Evolutionary conservation across 495 filamentous ascomycete species (phyloP), one percentile per base, ranked within the genome.

Genomic region (Aspergillus sclerotiicarbonarius): DNA sequence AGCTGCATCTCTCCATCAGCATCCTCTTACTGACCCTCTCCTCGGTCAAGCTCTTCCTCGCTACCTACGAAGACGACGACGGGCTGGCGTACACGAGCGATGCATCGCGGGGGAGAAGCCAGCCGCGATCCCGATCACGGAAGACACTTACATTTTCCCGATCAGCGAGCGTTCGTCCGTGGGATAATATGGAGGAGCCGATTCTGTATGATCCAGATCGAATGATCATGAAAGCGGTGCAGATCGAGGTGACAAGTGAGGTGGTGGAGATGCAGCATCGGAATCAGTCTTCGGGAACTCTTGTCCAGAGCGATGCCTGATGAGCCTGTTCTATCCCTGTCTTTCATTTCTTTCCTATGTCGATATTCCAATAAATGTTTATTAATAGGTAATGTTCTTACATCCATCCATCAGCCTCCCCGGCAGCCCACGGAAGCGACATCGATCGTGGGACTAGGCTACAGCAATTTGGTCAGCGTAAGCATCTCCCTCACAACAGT

Each of bases 41-140:
- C 6, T 68, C 69, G 2, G 46, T 80, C 7, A 76, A 73, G 45
- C 68, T 72, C 1, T 77, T 79, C 54, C 66, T 79, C 35, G 68
- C 71, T 2, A 73, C 75, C n/a, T 71, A 67, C 41, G 67, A 67
- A 32, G 62, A 69, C 16, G 61, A 70, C 5, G 49, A 66, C 12
- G 75, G 74, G 4, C 43, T 71, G 1, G 63, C 69, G 8, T 71
- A 71, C 21, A 71, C 61, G 0, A 61, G 64, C 16, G 49, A 60
- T 6, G 44, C 54, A 8, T 53, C 58, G 31, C 31, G 51, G 13
- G 31, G 43, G 6, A 20, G 13, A 18, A 18, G 30, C 16, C 46
- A 50, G n/a, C 53, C 50, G 1, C 25, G 32, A 53, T 33, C 8
- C 18, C 29, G 20, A 12, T 41, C 8, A 37, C 51, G 16, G 32